Percentiles rank a stretch among this genome's conserved stretches.
Evolutionary conservation across 2,329 filamentous ascomycete genomes (phyloP).

Genomic region (Lojkania enalia): DNA sequence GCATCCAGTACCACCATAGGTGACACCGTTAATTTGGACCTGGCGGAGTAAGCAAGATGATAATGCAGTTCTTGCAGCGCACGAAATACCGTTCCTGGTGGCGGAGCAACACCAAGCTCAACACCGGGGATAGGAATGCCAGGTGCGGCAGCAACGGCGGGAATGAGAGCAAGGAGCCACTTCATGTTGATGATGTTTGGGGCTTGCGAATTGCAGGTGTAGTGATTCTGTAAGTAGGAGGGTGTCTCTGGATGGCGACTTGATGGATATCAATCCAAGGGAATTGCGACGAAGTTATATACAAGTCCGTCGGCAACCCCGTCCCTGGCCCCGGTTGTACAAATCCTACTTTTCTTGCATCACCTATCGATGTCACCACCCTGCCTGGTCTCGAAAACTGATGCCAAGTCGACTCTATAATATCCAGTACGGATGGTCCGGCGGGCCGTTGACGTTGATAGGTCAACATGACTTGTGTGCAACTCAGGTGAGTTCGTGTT

Average conservation of each 20-base stretch:
- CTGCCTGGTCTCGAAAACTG: constrained; percentile 24
- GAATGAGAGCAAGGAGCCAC: constrained; percentile 41
- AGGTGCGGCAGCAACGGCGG: constrained; percentile 36
- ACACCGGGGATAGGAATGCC: constrained; percentile 18
- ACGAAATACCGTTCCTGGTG: constrained; percentile 31
- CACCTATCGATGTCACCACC: constrained; percentile 23
- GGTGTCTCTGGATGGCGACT: constrained; percentile 26
- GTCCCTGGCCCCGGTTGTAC: constrained; percentile 10
- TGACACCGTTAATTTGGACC: constrained; percentile 50
- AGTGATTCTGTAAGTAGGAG: constrained; percentile 17
- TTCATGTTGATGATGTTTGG: constrained; percentile 39
- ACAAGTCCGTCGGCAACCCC: constrained; percentile 25
- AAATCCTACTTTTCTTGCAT: constrained; percentile 15
- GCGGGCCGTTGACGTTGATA: constrained; percentile 33
- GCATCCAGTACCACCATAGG: constrained; percentile 54
- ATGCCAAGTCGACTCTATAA: constrained; percentile 35
- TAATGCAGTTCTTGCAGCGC: not conserved
- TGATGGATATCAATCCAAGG: constrained; percentile 36
- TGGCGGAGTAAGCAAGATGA: constrained; percentile 20
- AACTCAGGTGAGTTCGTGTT: constrained; percentile 40
- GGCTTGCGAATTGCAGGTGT: constrained; percentile 5
- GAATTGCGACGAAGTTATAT: constrained; percentile 37
- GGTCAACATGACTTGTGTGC: constrained; percentile 22
- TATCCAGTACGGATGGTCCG: constrained; percentile 42
- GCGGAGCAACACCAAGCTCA: constrained; percentile 32